These are phyloP conservation scores for Leccinum boreale DNA, from an alignment of 768 basidiomycete species.

Conservation along the genomic window DNA sequence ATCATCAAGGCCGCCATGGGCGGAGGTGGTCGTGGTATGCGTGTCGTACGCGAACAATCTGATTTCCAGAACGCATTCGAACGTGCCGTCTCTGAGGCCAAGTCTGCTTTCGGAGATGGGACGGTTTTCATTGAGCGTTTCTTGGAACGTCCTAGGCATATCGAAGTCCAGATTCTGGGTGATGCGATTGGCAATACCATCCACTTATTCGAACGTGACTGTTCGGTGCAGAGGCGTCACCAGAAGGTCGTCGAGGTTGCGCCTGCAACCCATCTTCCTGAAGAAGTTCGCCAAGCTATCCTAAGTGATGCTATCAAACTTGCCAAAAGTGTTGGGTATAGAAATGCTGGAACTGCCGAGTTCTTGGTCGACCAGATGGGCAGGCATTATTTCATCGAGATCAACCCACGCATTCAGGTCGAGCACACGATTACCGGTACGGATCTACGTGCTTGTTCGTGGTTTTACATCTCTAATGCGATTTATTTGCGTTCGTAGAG, in stretches of 20 bases:
- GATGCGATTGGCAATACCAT: conserved; percentile 92
- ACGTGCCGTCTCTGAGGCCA: conserved; percentile 93
- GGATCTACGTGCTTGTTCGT: conserved; percentile 12
- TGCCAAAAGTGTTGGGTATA: conserved; percentile 89
- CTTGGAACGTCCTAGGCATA: conserved; percentile 94
- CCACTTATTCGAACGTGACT: conserved; percentile 98
- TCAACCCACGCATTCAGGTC: conserved; percentile 99
- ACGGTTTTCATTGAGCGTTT: conserved; percentile 99
- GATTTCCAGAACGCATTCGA: conserved; percentile 88
- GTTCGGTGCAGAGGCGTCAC: conserved; percentile 96
- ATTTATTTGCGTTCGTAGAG: conserved; percentile 52
- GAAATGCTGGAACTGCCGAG: conserved; percentile 97
- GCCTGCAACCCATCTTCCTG: conserved; percentile 90
- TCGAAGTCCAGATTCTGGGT: conserved; percentile 94
- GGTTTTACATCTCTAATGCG: not conserved
- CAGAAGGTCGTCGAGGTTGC: conserved; percentile 99
- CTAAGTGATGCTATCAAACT: conserved; percentile 90
- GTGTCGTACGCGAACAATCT: conserved; percentile 92
- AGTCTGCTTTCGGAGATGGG: conserved; percentile 95
- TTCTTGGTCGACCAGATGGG: conserved; percentile 97
- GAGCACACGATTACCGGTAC: conserved; percentile 98
- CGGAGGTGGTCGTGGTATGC: conserved; percentile 98
- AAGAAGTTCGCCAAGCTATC: conserved; percentile 87
- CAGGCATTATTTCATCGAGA: conserved; percentile 98
- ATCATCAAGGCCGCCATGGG: conserved; percentile 99